Evolutionary conservation across 2,329 filamentous ascomycete species (phyloP).

Genomic region (Talaromyces pinophilus): DNA sequence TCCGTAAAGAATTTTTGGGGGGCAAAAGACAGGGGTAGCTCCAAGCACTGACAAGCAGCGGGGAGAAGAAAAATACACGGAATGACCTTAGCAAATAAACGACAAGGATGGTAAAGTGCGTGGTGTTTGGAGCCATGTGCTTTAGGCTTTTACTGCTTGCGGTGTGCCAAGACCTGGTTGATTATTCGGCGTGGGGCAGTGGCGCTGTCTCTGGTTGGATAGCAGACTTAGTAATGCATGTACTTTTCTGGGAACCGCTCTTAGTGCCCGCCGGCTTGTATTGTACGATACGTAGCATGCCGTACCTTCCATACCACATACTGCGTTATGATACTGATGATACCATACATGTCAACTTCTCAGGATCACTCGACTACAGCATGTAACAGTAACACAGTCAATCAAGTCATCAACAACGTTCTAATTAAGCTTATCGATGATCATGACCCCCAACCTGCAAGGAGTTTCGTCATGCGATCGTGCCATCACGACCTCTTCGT

Average conservation of each 20-base stretch:
- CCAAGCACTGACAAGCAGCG: background rate
- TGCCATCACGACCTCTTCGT: background rate
- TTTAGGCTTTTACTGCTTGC: background rate
- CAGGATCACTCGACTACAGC: background rate
- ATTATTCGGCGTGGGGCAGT: background rate
- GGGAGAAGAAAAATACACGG: constrained; percentile 12
- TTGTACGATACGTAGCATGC: background rate
- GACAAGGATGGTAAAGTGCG: constrained; percentile 13
- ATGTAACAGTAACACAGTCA: background rate
- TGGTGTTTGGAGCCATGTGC: constrained; percentile 15
- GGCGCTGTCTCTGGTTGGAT: background rate
- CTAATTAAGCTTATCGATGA: background rate
- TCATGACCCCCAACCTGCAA: background rate
- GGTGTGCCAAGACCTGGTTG: constrained; percentile 1
- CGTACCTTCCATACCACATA: background rate
- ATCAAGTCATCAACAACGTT: too few relatives aligned
- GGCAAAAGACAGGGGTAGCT: constrained; percentile 12
- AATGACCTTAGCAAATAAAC: background rate
- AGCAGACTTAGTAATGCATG: too few relatives aligned
- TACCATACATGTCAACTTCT: background rate
- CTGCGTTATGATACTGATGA: background rate
- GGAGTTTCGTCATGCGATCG: background rate
- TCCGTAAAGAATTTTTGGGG: background rate
- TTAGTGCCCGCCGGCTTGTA: constrained; percentile 7
- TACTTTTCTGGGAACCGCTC: constrained; percentile 7